Evolutionary conservation across 495 filamentous ascomycete genomes (phyloP).

Genomic region (Annulohypoxylon nitens): DNA sequence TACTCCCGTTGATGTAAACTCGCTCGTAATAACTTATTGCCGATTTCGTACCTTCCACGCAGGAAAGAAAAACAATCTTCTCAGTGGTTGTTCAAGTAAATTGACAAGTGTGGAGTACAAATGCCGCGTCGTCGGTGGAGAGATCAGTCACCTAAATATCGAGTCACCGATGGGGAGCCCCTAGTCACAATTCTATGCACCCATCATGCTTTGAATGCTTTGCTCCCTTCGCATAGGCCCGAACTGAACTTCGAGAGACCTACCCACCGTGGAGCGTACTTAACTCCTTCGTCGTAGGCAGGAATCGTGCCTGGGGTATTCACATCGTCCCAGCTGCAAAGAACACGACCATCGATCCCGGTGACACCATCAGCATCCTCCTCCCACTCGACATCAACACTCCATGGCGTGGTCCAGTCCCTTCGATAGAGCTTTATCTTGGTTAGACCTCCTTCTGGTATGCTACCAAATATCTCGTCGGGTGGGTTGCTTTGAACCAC

Average conservation of each 20-base stretch:
- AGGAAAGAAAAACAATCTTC: neutral
- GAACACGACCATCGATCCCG: constrained; percentile 74
- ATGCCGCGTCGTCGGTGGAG: neutral
- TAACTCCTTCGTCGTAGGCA: constrained; percentile 83
- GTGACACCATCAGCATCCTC: constrained; percentile 42
- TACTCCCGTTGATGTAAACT: constrained; percentile 30
- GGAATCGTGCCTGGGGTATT: constrained; percentile 80
- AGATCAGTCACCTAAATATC: constrained; percentile 10
- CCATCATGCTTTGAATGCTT: constrained; percentile 53
- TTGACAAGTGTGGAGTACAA: neutral
- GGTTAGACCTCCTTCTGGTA: constrained; percentile 58
- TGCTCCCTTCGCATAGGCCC: constrained; percentile 82
- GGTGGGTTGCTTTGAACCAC: constrained; percentile 65
- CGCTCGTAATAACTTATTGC: constrained; percentile 8
- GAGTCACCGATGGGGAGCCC: constrained; percentile 1
- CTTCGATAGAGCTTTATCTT: constrained; percentile 75
- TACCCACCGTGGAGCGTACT: constrained; percentile 83
- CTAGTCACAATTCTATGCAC: neutral
- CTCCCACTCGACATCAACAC: constrained; percentile 79
- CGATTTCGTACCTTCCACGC: constrained; percentile 7
- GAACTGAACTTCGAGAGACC: constrained; percentile 79
- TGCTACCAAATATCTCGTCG: constrained; percentile 69
- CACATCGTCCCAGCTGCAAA: constrained; percentile 91
- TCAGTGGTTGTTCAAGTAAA: constrained; percentile 12
- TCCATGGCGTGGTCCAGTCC: constrained; percentile 80